Base-by-base conservation (phyloP, 768 basidiomycete species). In the Rhizopogon sp. region DNA sequence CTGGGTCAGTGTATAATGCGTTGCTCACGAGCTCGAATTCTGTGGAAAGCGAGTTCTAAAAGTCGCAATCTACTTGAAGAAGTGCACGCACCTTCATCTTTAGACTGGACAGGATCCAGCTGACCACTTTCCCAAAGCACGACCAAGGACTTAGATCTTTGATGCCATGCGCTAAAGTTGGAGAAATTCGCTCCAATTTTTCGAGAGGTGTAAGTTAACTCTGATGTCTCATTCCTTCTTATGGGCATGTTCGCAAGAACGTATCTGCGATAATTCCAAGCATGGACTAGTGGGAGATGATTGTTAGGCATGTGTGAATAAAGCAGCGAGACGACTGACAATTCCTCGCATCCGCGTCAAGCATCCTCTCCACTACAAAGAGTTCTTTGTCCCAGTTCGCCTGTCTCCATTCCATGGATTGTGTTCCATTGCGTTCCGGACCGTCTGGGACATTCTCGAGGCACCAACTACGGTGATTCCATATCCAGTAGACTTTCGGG, bases 131-230 rank as follows among this genome's bases (percentile, higher is more conserved):
- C 77, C 88, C 90, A 93, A 16, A 95, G 64, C 3, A 76, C 77
- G 0, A 77, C 66, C 29, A 90, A 75, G 7, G 93, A 76, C 64
- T 93, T 96, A 1, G 93, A 91, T 35, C 97, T 84, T 62, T 97
- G 94, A 69, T 99, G 97, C 97, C 97, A 99, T 20, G 97, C 97
- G 59, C 93, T 96, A 67, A 97, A 98, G 68, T 99, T 98, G 35
- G 93, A 96, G 66, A 98, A 94, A 64, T 92, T 98, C 47, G 87
- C 75, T 69, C 90, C 87, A 60, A 99, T 98, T 76, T 98, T 98
- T 56, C 80, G 81, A 43, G 81, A 84, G 2, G 97, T 98, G 66
- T 91, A 98, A 0, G 75, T 78, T 28, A 99, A 72, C 66, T 98
- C 97, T n/a, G 82, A 76, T 4, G 68, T 71, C 40, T 80, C 74